Conservation (phyloP, 2,329 filamentous ascomycete genomes). For the Calonectria crousiana region DNA sequence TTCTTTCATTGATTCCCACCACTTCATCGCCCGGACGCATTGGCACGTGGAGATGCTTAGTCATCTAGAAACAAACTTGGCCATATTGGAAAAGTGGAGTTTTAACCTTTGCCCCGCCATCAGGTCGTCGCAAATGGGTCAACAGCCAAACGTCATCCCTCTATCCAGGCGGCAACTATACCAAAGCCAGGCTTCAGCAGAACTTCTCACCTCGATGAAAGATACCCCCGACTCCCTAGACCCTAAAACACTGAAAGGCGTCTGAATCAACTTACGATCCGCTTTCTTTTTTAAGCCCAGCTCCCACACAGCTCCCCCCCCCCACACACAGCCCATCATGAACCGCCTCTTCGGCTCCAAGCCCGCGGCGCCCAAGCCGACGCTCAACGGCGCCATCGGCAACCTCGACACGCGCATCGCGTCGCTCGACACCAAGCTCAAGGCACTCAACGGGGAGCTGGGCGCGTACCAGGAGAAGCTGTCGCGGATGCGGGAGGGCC, state of each 20-base stretch:
- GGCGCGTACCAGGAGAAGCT: slow-evolving; percentile 89
- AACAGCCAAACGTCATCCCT: slow-evolving; percentile 42
- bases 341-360: slow-evolving; percentile 96
- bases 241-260: background rate
- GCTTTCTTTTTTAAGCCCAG: background rate
- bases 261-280: background rate
- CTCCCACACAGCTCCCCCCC: background rate
- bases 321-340: slow-evolving; percentile 65
- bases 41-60: background rate
- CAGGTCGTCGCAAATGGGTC: slow-evolving; percentile 16
- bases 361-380: slow-evolving; percentile 88
- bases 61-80: slow-evolving; percentile 8
- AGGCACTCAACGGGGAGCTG: slow-evolving; percentile 91
- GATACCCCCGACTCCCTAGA: background rate
- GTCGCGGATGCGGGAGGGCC: slow-evolving; percentile 92
- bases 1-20: too few relatives aligned
- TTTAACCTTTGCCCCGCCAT: slow-evolving; percentile 16
- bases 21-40: background rate
- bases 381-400: slow-evolving; percentile 83
- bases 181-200: slow-evolving; percentile 35
- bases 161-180: slow-evolving; percentile 8
- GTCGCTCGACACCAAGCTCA: slow-evolving; percentile 93
- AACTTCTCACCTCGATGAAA: background rate
- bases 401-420: slow-evolving; percentile 89
- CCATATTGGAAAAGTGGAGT: background rate